These are phyloP conservation scores for Blastobotrys raffinosifermentans DNA, from an alignment of 1,139 yeast species.

Conservation along the genomic window DNA sequence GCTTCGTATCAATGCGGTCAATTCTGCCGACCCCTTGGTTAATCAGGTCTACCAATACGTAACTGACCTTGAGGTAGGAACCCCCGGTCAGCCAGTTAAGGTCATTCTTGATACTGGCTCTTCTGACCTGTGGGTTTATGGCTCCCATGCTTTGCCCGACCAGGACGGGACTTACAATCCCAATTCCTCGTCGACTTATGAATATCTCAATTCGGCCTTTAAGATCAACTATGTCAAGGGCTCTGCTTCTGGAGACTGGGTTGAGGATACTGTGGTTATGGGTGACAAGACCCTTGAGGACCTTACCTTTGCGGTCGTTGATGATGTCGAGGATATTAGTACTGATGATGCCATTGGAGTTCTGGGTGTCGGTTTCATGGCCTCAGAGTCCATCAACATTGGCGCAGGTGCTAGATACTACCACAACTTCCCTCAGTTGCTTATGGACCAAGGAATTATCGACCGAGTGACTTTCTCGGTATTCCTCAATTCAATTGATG, in stretches of 20 bases:
- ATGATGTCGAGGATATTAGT: conserved; percentile 2
- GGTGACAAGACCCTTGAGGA: conserved; percentile 22
- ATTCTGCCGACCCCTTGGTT: conserved; percentile 4
- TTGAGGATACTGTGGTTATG: conserved; percentile 39
- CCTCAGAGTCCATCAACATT: conserved; percentile 10
- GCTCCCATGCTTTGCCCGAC: conserved; percentile 16
- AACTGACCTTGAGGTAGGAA: conserved; percentile 47
- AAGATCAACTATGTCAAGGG: conserved; percentile 25
- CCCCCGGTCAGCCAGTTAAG: conserved; percentile 46
- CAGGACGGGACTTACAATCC: conserved; percentile 7
- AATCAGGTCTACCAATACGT: conserved; percentile 36
- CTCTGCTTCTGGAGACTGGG: conserved; percentile 42
- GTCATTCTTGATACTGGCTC: conserved; percentile 45
- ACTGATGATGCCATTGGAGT: conserved; percentile 11
- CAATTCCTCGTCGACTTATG: conserved; percentile 8
- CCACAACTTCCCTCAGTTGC: conserved; percentile 42
- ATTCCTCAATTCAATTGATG: conserved; percentile 40
- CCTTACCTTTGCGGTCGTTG: conserved; percentile 11
- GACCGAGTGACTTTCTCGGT: conserved; percentile 45
- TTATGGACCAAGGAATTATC: conserved; percentile 44
- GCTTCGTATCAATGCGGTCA: background rate
- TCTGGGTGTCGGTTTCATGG: conserved; percentile 11
- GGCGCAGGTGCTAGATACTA: conserved; percentile 14
- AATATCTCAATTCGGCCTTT: conserved; percentile 14
- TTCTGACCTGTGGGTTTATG: conserved; percentile 41